Conservation (phyloP, 805 yeast species). For the Metschnikowia peoriensis region DNA sequence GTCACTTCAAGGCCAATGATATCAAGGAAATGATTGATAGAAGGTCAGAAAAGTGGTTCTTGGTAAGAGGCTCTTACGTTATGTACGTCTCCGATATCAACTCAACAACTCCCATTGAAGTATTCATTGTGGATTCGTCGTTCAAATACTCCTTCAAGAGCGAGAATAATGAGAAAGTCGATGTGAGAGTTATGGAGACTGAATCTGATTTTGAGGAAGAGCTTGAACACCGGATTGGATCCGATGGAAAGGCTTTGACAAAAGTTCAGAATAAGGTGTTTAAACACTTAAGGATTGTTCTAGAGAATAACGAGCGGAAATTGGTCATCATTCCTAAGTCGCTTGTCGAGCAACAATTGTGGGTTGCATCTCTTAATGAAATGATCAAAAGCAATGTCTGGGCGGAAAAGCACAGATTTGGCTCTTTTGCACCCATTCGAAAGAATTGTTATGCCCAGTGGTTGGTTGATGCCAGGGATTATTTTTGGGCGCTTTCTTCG, state of each 20-base stretch:
- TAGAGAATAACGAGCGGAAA: conserved; percentile 78
- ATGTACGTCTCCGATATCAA: conserved; percentile 82
- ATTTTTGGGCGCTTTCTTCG: conserved; percentile 92
- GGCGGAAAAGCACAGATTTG: conserved; percentile 74
- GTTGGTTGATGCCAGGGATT: conserved; percentile 96
- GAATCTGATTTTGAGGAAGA: conserved; percentile 48
- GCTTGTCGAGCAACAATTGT: conserved; percentile 58
- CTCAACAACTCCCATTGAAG: conserved; percentile 87
- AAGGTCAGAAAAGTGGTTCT: conserved; percentile 89
- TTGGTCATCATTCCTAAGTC: conserved; percentile 70
- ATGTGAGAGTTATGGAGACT: conserved; percentile 28
- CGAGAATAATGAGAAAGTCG: conserved; percentile 24
- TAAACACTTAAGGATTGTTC: conserved; percentile 49
- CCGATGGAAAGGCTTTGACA: conserved; percentile 18
- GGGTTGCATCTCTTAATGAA: conserved; percentile 70
- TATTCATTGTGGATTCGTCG: conserved; percentile 79
- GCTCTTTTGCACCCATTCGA: conserved; percentile 90
- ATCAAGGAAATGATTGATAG: conserved; percentile 84
- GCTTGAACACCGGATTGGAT: conserved; percentile 22
- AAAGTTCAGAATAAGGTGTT: conserved; percentile 46
- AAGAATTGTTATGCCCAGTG: conserved; percentile 86
- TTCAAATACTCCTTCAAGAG: conserved; percentile 57
- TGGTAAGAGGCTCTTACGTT: conserved; percentile 80
- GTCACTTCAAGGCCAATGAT: conserved; percentile 78
- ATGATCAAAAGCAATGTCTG: conserved; percentile 72